Evolutionary conservation across 768 basidiomycete genomes (phyloP).

Genomic region (Termitomyces sp.): DNA sequence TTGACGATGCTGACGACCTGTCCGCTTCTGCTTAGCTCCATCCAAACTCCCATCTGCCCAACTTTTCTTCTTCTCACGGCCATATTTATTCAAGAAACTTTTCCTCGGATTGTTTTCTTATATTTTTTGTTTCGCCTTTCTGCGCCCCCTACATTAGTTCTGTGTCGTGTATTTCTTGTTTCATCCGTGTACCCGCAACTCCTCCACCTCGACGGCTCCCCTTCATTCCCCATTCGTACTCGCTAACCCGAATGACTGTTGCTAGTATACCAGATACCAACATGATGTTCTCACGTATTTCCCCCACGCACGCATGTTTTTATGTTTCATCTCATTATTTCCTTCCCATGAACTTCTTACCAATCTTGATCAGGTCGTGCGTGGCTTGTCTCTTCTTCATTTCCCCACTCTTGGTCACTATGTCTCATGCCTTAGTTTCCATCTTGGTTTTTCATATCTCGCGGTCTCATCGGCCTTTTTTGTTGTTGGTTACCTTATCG

Average conservation of each 20-base stretch:
- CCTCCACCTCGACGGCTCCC: background rate
- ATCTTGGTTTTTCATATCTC: background rate
- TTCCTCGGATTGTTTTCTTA: background rate
- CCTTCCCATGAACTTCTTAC: constrained; percentile 7
- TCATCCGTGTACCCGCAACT: constrained; percentile 1
- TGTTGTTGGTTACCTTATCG: background rate
- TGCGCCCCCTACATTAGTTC: background rate
- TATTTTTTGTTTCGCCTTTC: background rate
- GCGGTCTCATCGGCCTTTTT: background rate
- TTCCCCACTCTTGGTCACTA: background rate
- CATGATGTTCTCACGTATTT: constrained; percentile 5
- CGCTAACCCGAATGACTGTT: constrained; percentile 1
- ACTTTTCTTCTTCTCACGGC: background rate
- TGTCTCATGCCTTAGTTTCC: background rate
- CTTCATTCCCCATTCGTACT: background rate
- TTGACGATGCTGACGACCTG: constrained; percentile 6
- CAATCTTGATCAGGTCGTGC: constrained; percentile 6
- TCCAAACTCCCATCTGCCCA: background rate
- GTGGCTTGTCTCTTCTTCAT: constrained; percentile 4
- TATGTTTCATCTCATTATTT: background rate
- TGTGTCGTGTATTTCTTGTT: background rate
- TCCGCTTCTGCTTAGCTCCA: background rate
- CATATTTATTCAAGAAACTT: constrained; percentile 1
- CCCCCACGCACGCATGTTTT: constrained; percentile 5
- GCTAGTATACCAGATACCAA: constrained; percentile 12